Evolutionary conservation across 23 red algal species (phyloP).

Genomic region (Gracilaria gracilis): DNA sequence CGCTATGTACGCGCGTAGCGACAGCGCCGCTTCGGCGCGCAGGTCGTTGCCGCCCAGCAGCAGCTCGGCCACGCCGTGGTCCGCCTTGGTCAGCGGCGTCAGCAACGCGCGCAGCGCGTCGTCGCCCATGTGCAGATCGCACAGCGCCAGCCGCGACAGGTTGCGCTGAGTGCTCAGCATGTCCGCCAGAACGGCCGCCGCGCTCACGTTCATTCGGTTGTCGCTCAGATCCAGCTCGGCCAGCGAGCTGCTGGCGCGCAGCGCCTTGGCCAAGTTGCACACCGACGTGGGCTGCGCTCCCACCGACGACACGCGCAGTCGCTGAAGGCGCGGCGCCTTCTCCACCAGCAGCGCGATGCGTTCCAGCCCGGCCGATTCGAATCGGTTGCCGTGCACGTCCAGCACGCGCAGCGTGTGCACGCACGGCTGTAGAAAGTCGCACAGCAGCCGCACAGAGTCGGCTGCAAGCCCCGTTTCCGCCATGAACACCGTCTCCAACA

Average conservation of each 20-base stretch:
- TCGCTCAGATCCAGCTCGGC: slow-evolving; percentile 81
- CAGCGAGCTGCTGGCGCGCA: slow-evolving; percentile 27
- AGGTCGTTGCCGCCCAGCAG: slow-evolving; percentile 83
- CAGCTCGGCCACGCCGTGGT: slow-evolving; percentile 55
- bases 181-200: slow-evolving; percentile 56
- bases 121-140: slow-evolving; percentile 69
- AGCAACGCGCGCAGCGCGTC: slow-evolving; percentile 39
- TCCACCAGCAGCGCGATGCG: slow-evolving; percentile 70
- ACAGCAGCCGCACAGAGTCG: slow-evolving; percentile 72
- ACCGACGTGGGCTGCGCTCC: slow-evolving; percentile 33
- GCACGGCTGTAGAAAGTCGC: slow-evolving; percentile 51
- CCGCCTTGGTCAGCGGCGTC: slow-evolving; percentile 2
- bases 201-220: slow-evolving; percentile 60
- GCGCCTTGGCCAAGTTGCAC: slow-evolving; percentile 33
- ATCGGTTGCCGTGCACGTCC: slow-evolving; percentile 77
- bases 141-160: slow-evolving; percentile 70
- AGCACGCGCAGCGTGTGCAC: slow-evolving; percentile 23
- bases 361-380: slow-evolving; percentile 66
- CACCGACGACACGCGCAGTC: slow-evolving; percentile 71
- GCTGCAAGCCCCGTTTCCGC: slow-evolving; percentile 75
- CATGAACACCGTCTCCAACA: slow-evolving; percentile 49
- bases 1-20: slow-evolving; percentile 31
- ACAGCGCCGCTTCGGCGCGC: neutral
- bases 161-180: slow-evolving; percentile 19
- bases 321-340: slow-evolving; percentile 58